Conservation (phyloP, 2,329 filamentous ascomycete genomes). For the Lecanicillium sp. region DNA sequence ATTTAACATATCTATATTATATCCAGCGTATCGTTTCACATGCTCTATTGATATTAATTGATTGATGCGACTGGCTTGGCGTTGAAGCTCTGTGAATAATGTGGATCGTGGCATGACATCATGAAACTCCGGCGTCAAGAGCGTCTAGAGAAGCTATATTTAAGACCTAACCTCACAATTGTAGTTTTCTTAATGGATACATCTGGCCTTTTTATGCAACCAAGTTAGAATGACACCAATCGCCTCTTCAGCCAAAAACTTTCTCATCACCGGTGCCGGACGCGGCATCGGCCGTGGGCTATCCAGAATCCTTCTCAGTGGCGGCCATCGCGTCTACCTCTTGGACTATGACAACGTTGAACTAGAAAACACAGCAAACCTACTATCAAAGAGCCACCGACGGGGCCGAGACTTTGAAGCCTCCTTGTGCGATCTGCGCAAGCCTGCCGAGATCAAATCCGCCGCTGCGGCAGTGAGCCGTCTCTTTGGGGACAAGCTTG, state of each 20-base stretch:
- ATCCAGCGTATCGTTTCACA: no score
- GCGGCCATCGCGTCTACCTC: constrained; percentile 30
- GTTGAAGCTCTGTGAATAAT: no score
- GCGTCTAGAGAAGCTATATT: no score
- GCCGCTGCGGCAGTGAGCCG: constrained; percentile 19
- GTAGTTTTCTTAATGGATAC: no score
- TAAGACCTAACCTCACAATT: no score
- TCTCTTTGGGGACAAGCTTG: constrained; percentile 26
- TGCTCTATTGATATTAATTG: no score
- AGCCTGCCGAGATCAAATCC: constrained; percentile 19
- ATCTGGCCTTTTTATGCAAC: no score
- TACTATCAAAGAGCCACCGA: constrained; percentile 13
- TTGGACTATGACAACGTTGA: constrained; percentile 28
- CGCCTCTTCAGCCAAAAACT: constrained; percentile 9
- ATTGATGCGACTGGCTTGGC: no score
- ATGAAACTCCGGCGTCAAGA: no score
- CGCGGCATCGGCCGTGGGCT: constrained; percentile 16
- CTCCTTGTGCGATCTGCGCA: constrained; percentile 22
- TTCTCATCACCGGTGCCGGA: constrained; percentile 16
- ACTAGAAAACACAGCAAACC: constrained; percentile 23
- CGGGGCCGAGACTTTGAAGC: constrained; percentile 14
- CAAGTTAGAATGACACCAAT: neutral
- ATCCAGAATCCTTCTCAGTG: constrained; percentile 22
- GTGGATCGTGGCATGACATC: no score
- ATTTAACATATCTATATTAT: no score